Evolutionary conservation across 129 eudicot genomes (phyloP), one percentile per base, ranked within the genome.

Genomic region (Chrysanthemum seticuspe): DNA sequence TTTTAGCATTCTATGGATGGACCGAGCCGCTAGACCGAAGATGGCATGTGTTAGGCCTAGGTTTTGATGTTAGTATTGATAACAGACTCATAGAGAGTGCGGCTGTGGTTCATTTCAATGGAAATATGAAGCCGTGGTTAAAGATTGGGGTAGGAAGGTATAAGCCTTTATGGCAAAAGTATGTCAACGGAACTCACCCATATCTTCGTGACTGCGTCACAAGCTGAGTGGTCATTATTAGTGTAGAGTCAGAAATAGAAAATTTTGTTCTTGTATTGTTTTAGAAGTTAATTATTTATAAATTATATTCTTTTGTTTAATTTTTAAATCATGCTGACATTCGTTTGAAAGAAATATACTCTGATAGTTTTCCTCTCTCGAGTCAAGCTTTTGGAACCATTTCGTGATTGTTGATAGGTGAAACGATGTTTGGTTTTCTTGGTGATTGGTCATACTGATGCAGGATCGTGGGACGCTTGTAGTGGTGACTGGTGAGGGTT

Each of bases 41-140:
- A 74, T 89, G 96, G 97, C 97, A 92, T n/a, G 96, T 92, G 19
- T 64, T 89, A 10, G 96, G 97, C 60, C 81, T 92, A 25, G 97
- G 97, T 51, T 92, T 85, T 27, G 94, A 92, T 63, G 73, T 79
- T 52, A 89, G 82, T 69, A 83, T 92, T 58, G 96, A 92, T 75
- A 89, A 75, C 83, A 79, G 97, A 54, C 82, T 92, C 47, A 92
- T 92, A 31, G 96, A 89, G 59, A 92, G 89, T 83, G 97, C 96
- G 45, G 97, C 97, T 6, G 97, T 89, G 14, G 63, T 92, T 79
- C 97, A 92, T 81, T 92, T 80, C 67, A 91, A 88, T 15, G 98
- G 98, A 75, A 82, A 85, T 67, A 70, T 92, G 96, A 92, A 92
- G 84, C 98, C 98, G 1, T 92, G 97, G 97, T 81, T 88, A n/a